Percentiles rank a stretch among this genome's conserved stretches.
Evolutionary conservation across 1,139 yeast species (phyloP).

Genomic region (Blastobotrys aristatus): DNA sequence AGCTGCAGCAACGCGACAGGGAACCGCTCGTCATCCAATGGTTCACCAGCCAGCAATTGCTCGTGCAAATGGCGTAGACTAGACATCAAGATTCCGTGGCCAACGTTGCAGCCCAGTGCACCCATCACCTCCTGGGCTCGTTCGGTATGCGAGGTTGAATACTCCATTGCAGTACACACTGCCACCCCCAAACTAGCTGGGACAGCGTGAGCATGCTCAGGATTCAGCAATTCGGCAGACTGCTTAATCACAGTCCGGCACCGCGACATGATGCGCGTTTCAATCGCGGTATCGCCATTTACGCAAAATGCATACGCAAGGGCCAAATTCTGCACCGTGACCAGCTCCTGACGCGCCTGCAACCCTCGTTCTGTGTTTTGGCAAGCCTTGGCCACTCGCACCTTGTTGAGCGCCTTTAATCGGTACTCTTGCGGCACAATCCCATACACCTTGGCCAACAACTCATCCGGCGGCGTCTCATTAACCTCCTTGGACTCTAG

Average conservation of each 20-base stretch:
- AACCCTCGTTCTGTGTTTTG: constrained; percentile 51
- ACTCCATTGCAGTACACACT: constrained; percentile 65
- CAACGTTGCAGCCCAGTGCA: constrained; percentile 85
- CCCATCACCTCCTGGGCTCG: constrained; percentile 77
- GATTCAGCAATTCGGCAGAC: constrained; percentile 63
- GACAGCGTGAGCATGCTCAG: constrained; percentile 46
- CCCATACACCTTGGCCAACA: constrained; percentile 56
- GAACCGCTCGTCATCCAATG: constrained; percentile 33
- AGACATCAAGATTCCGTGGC: constrained; percentile 78
- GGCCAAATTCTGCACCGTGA: constrained; percentile 62
- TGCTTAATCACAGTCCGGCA: constrained; percentile 73
- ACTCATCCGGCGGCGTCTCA: constrained; percentile 45
- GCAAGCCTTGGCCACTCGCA: constrained; percentile 69
- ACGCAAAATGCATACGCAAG: constrained; percentile 58
- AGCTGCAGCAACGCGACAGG: constrained; percentile 29
- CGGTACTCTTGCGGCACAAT: constrained; percentile 59
- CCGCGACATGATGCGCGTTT: constrained; percentile 62
- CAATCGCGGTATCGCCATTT: constrained; percentile 44
- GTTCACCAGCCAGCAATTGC: constrained; percentile 39
- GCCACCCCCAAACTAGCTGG: constrained; percentile 47
- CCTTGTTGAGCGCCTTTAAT: constrained; percentile 59
- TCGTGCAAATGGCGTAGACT: constrained; percentile 58
- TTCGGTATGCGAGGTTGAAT: constrained; percentile 60
- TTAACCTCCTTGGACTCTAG: constrained; percentile 28
- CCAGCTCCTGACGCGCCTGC: constrained; percentile 52